Evolutionary conservation across 768 basidiomycete genomes (phyloP).

Genomic region (Phaeolepiota aurea): DNA sequence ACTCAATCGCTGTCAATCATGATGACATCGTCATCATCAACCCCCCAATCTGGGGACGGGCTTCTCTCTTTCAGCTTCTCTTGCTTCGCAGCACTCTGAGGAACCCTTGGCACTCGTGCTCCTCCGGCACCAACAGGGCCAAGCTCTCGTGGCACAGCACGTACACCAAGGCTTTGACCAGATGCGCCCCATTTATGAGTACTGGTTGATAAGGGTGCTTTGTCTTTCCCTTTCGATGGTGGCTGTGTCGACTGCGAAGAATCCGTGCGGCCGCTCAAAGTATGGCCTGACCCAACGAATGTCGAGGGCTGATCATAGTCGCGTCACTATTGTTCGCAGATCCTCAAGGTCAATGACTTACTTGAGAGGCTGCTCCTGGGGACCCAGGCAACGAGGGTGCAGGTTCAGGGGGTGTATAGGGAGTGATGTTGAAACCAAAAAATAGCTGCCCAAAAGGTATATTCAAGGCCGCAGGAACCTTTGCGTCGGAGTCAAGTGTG

Average conservation of each 20-base stretch:
- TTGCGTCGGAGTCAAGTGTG: conserved; percentile 60
- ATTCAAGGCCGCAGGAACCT: conserved; percentile 84
- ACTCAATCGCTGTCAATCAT: conserved; percentile 74
- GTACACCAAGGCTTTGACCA: conserved; percentile 43
- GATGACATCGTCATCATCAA: conserved; percentile 80
- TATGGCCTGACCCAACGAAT: conserved; percentile 64
- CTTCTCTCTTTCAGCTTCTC: conserved; percentile 40
- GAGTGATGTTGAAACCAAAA: conserved; percentile 84
- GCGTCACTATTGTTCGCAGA: conserved; percentile 4
- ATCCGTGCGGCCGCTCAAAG: conserved; percentile 47
- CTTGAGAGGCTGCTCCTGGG: conserved; percentile 22
- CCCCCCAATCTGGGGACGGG: conserved; percentile 75
- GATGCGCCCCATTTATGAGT: conserved; percentile 33
- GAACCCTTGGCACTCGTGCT: conserved; percentile 36
- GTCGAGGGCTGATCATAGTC: conserved; percentile 29
- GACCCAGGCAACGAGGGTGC: conserved; percentile 20
- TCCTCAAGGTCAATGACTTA: conserved; percentile 5
- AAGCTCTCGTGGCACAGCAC: conserved; percentile 24
- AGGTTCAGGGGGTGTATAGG: conserved; percentile 49
- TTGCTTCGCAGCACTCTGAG: conserved; percentile 28
- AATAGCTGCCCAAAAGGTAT: conserved; percentile 93
- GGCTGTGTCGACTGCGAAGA: conserved; percentile 18
- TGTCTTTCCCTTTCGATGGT: conserved; percentile 44
- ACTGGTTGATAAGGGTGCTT: conserved; percentile 28
- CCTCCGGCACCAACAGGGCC: conserved; percentile 49